phyloP scores from a whole-genome alignment of 1,139 yeast species.

The Scheffersomyces stambukii region DNA sequence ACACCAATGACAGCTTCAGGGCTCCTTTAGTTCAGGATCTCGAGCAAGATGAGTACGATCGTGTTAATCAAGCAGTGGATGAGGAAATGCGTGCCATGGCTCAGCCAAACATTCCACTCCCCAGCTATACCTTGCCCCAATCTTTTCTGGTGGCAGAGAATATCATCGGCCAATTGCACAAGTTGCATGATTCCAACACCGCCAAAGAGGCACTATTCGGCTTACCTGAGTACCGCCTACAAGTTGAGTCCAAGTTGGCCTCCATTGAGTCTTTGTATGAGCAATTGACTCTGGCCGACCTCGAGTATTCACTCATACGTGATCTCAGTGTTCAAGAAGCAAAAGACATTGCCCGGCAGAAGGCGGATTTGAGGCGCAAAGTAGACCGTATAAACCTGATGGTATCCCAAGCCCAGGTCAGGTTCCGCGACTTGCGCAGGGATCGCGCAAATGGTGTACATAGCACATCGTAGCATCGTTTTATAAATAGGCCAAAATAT shows the following conservation, averaged over 20 bases:
- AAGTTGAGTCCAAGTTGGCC: constrained; percentile 1
- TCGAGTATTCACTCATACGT: constrained; percentile 3
- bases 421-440: too few species aligned
- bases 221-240: constrained; percentile 1
- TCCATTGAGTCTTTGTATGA: not conserved
- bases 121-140: constrained; percentile 4
- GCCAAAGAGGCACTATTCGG: constrained; percentile 1
- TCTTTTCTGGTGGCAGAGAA: constrained; percentile 5
- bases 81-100: constrained; percentile 13
- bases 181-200: constrained; percentile 3
- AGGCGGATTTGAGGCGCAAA: too few species aligned
- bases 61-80: constrained; percentile 27
- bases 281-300: constrained; percentile 4
- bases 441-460: too few species aligned
- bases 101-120: not conserved
- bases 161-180: constrained; percentile 7
- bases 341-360: too few species aligned
- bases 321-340: too few species aligned
- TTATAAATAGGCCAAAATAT: too few species aligned
- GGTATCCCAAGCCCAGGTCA: too few species aligned
- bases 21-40: constrained; percentile 32
- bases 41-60: constrained; percentile 29
- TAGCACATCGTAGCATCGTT: too few species aligned
- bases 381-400: too few species aligned
- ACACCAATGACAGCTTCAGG: constrained; percentile 17